phyloP scores from a whole-genome alignment of 768 basidiomycete species.

The Cystofilobasidium bisporidii region DNA sequence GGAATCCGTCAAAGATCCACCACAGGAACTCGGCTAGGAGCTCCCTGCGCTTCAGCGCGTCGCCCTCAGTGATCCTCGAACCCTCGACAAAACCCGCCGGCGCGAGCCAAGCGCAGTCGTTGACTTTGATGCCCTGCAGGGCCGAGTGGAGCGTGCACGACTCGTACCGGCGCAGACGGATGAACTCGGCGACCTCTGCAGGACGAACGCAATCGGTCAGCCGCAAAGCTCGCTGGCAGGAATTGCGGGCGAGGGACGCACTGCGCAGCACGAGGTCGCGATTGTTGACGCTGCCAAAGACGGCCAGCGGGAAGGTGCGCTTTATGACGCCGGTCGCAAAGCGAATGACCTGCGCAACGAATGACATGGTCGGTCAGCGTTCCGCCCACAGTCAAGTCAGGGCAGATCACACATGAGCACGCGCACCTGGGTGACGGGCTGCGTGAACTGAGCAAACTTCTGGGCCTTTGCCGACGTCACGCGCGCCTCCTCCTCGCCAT shows the following conservation, averaged over 20 bases:
- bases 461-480: constrained; percentile 46
- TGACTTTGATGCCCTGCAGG: constrained; percentile 63
- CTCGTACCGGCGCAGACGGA: constrained; percentile 70
- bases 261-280: constrained; percentile 51
- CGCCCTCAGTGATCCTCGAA: constrained; percentile 50
- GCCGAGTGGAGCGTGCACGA: constrained; percentile 63
- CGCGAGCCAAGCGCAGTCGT: constrained; percentile 69
- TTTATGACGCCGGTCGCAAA: constrained; percentile 58
- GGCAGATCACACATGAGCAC: not conserved
- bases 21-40: constrained; percentile 79
- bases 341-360: constrained; percentile 55
- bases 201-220: constrained; percentile 12
- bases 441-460: constrained; percentile 68
- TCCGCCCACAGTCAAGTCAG: too few relatives aligned
- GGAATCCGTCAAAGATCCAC: constrained; percentile 86
- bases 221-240: too few relatives aligned
- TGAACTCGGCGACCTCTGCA: constrained; percentile 59
- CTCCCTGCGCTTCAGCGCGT: constrained; percentile 66
- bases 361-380: too few relatives aligned
- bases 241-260: constrained; percentile 42
- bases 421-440: constrained; percentile 42
- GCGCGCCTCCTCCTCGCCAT: constrained; percentile 46
- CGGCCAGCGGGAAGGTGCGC: constrained; percentile 57
- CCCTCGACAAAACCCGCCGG: constrained; percentile 30
- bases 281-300: constrained; percentile 72